Evolutionary conservation across 2,329 filamentous ascomycete genomes (phyloP).

Genomic region (Ophiocordyceps sinensis): DNA sequence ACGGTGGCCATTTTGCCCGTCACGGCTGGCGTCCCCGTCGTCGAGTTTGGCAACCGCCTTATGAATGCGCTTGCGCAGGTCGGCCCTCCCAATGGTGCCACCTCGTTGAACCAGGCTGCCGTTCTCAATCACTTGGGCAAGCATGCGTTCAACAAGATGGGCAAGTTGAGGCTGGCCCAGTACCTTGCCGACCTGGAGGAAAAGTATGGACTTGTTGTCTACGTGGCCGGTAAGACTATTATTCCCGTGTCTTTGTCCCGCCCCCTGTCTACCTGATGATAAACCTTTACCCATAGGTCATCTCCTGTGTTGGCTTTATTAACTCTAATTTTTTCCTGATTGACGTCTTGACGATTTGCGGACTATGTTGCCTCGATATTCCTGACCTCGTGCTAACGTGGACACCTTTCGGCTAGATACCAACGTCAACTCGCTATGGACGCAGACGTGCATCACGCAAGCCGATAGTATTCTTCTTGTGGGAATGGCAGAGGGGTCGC

Average conservation of each 20-base stretch:
- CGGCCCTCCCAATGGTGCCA: constrained; percentile 77
- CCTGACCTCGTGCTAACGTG: constrained; percentile 12
- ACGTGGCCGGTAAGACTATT: constrained; percentile 57
- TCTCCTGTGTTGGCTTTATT: constrained; percentile 37
- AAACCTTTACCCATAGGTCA: constrained; percentile 33
- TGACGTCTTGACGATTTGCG: constrained; percentile 3
- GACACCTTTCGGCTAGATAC: constrained; percentile 43
- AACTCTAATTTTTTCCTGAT: constrained; percentile 60
- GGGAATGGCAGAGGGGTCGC: constrained; percentile 77
- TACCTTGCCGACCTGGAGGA: constrained; percentile 95
- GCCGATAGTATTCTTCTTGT: constrained; percentile 93
- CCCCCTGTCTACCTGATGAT: constrained; percentile 30
- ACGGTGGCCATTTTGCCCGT: constrained; percentile 89
- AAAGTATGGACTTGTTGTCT: constrained; percentile 89
- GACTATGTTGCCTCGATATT: background rate
- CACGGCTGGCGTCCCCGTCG: constrained; percentile 78
- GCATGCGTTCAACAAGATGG: constrained; percentile 95
- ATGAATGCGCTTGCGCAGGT: constrained; percentile 83
- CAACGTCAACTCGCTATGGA: constrained; percentile 94
- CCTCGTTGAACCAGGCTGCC: constrained; percentile 80
- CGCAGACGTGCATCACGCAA: constrained; percentile 92
- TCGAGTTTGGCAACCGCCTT: constrained; percentile 84
- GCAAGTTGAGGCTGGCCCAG: constrained; percentile 86
- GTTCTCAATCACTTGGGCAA: constrained; percentile 91
- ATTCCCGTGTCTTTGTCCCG: background rate